Evolutionary conservation across 2,329 filamentous ascomycete genomes (phyloP).

Genomic region (Leptoxyphium fumago): DNA sequence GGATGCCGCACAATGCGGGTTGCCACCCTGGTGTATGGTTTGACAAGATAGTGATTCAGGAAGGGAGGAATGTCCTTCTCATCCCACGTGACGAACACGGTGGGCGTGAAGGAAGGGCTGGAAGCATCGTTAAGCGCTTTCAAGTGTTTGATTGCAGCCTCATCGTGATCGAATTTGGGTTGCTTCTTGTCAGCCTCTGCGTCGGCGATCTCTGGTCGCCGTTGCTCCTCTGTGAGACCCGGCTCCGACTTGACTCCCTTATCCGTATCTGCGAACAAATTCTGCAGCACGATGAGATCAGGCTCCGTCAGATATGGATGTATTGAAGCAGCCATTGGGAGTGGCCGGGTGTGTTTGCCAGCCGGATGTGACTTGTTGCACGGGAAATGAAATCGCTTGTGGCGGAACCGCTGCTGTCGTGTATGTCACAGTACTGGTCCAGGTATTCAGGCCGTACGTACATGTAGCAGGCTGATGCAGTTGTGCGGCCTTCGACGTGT

Average conservation of each 20-base stretch:
- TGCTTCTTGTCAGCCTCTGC: neutral
- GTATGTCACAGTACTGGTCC: no score
- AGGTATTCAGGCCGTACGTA: no score
- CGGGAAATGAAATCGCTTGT: no score
- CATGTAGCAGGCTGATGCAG: no score
- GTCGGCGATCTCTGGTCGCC: neutral
- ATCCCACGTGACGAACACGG: slow-evolving; percentile 40
- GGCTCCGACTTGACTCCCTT: slow-evolving; percentile 1
- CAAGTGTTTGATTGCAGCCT: slow-evolving; percentile 27
- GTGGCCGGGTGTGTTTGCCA: no score
- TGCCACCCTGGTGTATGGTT: slow-evolving; percentile 45
- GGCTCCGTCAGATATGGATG: slow-evolving; percentile 23
- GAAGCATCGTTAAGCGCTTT: slow-evolving; percentile 35
- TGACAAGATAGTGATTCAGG: slow-evolving; percentile 38
- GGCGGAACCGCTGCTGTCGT: no score
- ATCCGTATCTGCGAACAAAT: slow-evolving; percentile 14
- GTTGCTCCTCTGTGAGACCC: neutral
- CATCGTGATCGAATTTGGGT: slow-evolving; percentile 5
- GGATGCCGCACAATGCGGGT: slow-evolving; percentile 44
- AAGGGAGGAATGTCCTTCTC: slow-evolving; percentile 27
- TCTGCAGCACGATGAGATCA: slow-evolving; percentile 25
- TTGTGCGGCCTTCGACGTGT: no score
- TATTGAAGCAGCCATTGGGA: slow-evolving; percentile 7
- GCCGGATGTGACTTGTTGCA: no score
- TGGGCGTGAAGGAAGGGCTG: slow-evolving; percentile 37